phyloP scores from a whole-genome alignment of 805 yeast genomes.

The Torulaspora maleeae region DNA sequence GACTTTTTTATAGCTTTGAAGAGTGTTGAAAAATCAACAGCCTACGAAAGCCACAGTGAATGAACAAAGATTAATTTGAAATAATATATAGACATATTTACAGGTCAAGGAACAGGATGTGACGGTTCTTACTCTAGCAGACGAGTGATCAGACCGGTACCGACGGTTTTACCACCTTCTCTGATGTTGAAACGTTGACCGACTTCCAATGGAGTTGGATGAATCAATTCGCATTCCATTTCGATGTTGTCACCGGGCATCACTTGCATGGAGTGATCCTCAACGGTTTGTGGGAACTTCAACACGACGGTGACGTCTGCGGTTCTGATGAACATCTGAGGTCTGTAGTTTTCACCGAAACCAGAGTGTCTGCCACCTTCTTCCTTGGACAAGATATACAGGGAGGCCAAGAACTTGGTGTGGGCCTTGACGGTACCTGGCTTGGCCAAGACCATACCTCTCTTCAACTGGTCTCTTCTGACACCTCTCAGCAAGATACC shows the following conservation, averaged over 20 bases:
- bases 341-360: slow-evolving; percentile 95
- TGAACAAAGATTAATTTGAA: not conserved
- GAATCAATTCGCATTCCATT: slow-evolving; percentile 85
- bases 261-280: slow-evolving; percentile 83
- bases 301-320: slow-evolving; percentile 89
- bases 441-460: slow-evolving; percentile 97
- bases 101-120: not conserved
- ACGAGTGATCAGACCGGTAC: slow-evolving; percentile 96
- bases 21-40: not conserved
- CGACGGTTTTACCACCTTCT: slow-evolving; percentile 99
- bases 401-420: slow-evolving; percentile 87
- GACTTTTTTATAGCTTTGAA: not conserved
- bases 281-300: slow-evolving; percentile 79
- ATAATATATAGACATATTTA: slow-evolving; percentile 14
- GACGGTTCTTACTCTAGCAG: slow-evolving; percentile 51
- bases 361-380: slow-evolving; percentile 99
- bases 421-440: slow-evolving; percentile 89
- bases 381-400: slow-evolving; percentile 88
- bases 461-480: slow-evolving; percentile 91
- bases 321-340: slow-evolving; percentile 95
- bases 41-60: not conserved
- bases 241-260: slow-evolving; percentile 98
- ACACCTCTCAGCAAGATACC: slow-evolving; percentile 97
- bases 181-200: slow-evolving; percentile 99
- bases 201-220: slow-evolving; percentile 89